phyloP scores from a whole-genome alignment of 2,329 filamentous ascomycete genomes.

The Cladosporium oxysporum region DNA sequence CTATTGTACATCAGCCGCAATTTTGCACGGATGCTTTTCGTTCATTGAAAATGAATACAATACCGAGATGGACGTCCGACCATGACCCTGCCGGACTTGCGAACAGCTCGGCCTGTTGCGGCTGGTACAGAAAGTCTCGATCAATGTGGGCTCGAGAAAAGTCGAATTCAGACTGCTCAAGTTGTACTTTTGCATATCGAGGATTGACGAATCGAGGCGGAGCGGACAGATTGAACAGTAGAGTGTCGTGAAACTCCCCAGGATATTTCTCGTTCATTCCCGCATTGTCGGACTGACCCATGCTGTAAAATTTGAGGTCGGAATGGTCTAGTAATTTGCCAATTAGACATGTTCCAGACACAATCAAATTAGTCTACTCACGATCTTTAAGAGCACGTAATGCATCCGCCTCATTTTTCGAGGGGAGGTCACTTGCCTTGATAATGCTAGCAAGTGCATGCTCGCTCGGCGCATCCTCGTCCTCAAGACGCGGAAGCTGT shows the following conservation, averaged over 20 bases:
- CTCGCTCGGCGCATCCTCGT: conserved; percentile 4
- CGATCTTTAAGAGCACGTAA: conserved; percentile 14
- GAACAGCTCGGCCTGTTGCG: conserved; percentile 8
- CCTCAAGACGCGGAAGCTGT: conserved; percentile 5
- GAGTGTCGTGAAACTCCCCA: conserved; percentile 10
- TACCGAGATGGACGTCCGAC: conserved; percentile 13
- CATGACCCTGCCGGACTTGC: conserved; percentile 11
- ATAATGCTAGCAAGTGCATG: conserved; percentile 8
- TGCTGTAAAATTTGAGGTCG: conserved; percentile 11
- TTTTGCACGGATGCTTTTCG: background rate
- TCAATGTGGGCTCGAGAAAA: conserved; percentile 12
- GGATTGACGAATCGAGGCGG: conserved; percentile 13
- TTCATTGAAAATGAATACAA: conserved; percentile 7
- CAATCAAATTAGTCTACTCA: conserved; percentile 5
- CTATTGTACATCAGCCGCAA: conserved; percentile 10
- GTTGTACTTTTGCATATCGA: conserved; percentile 13
- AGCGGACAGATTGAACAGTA: conserved; percentile 11
- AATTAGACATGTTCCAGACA: conserved; percentile 2
- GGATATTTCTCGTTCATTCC: conserved; percentile 4
- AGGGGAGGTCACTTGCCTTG: conserved; percentile 6
- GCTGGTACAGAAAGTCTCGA: conserved; percentile 11
- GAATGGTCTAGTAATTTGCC: conserved; percentile 8
- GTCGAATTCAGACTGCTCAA: conserved; percentile 8
- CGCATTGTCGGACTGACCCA: conserved; percentile 4
- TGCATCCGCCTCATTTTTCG: conserved; percentile 11